Percentiles rank a stretch among this genome's conserved stretches.
These are phyloP conservation scores for Kalmusia sp. DNA, from an alignment of 2,329 filamentous ascomycete genomes.

Conservation along the genomic window DNA sequence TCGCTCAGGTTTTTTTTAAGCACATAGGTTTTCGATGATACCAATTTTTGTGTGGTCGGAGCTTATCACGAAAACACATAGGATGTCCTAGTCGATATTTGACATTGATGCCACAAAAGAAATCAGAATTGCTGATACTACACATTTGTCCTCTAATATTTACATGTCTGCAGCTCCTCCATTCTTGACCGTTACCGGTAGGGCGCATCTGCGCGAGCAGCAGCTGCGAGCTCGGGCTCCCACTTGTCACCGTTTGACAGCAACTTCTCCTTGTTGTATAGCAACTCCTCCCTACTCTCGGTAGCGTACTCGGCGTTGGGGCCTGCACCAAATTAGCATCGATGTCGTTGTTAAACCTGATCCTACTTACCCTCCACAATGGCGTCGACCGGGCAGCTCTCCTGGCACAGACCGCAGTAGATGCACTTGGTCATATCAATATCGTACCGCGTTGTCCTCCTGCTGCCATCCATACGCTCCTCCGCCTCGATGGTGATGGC, in stretches of 20 bases:
- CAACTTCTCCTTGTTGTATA: slow-evolving; percentile 98
- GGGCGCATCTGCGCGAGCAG: slow-evolving; percentile 89
- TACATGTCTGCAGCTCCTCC: slow-evolving; percentile 31
- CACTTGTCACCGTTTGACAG: slow-evolving; percentile 77
- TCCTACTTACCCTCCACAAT: slow-evolving; percentile 72
- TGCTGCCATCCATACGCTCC: slow-evolving; percentile 93
- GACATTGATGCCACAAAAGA: slow-evolving; percentile 22
- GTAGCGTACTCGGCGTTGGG: slow-evolving; percentile 79
- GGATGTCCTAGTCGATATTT: not conserved
- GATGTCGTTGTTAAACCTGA: not conserved
- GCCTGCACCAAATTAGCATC: slow-evolving; percentile 48
- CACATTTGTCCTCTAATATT: slow-evolving; percentile 34
- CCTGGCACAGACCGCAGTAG: slow-evolving; percentile 99
- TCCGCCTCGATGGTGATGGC: slow-evolving; percentile 99
- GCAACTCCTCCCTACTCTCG: slow-evolving; percentile 85
- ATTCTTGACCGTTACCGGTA: slow-evolving; percentile 54
- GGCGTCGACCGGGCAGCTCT: slow-evolving; percentile 97
- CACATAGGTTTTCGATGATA: too few species aligned
- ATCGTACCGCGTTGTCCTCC: slow-evolving; percentile 95
- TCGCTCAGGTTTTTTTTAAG: not conserved
- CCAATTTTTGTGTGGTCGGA: too few species aligned
- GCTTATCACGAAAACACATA: too few species aligned
- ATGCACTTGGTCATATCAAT: slow-evolving; percentile 99
- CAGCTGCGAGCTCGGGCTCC: slow-evolving; percentile 95
- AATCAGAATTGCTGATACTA: slow-evolving; percentile 28